Evolutionary conservation across 768 basidiomycete genomes (phyloP).

Genomic region (Tricholoma sp.): DNA sequence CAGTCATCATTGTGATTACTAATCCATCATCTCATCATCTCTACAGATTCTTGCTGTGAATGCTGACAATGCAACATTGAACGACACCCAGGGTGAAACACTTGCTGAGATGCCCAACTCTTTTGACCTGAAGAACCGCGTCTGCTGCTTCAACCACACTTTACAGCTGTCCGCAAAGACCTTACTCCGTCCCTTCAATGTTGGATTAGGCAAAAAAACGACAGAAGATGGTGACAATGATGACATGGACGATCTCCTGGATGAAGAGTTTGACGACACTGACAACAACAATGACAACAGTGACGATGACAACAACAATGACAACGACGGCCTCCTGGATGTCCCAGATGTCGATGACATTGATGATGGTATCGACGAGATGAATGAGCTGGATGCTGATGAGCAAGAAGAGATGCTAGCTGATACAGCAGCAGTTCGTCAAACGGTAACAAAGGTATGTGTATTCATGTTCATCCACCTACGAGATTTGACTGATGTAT

Average conservation of each 20-base stretch:
- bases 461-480: background rate
- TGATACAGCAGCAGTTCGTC: slow-evolving; percentile 7
- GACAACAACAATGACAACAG: too few relatives aligned
- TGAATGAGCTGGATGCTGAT: slow-evolving; percentile 2
- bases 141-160: slow-evolving; percentile 32
- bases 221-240: background rate
- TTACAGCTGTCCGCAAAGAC: slow-evolving; percentile 31
- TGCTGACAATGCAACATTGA: slow-evolving; percentile 3
- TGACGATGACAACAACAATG: slow-evolving; percentile 8
- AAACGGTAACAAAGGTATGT: slow-evolving; percentile 20
- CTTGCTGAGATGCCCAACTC: slow-evolving; percentile 15
- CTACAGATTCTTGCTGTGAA: slow-evolving; percentile 13
- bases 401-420: slow-evolving; percentile 3
- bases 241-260: slow-evolving; percentile 5
- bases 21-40: background rate
- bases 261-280: slow-evolving; percentile 6
- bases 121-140: slow-evolving; percentile 16
- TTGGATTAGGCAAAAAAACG: slow-evolving; percentile 4
- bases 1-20: background rate
- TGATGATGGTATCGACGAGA: slow-evolving; percentile 3
- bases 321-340: slow-evolving; percentile 14
- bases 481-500: background rate
- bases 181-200: slow-evolving; percentile 26
- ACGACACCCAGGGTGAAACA: background rate
- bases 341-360: background rate